phyloP scores from a whole-genome alignment of 139 green algal genomes.

The Mychonastes homosphaera region DNA sequence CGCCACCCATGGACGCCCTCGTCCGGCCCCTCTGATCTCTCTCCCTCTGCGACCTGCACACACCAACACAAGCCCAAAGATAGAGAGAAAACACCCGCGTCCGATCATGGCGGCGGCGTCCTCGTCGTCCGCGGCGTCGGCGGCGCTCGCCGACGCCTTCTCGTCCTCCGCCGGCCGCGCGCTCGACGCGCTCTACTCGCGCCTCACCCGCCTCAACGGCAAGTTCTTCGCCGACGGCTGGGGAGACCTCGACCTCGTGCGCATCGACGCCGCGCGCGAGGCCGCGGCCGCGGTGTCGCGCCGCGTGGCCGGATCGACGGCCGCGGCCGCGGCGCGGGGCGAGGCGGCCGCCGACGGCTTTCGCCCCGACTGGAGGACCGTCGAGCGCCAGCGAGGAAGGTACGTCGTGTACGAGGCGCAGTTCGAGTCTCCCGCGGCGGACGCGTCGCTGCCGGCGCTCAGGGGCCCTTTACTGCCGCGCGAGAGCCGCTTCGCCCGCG shows the following conservation, averaged over 20 bases:
- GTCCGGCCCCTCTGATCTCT: too few species aligned
- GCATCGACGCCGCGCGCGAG: too few species aligned
- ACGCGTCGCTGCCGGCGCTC: background rate
- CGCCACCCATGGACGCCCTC: too few species aligned
- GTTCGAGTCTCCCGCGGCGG: background rate
- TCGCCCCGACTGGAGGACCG: background rate
- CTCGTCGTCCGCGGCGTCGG: too few species aligned
- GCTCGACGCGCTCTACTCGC: constrained; percentile 15
- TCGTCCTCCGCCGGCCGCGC: constrained; percentile 4
- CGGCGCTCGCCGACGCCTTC: too few species aligned
- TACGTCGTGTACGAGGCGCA: background rate
- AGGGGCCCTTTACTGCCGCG: too few species aligned
- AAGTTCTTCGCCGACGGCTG: constrained; percentile 20
- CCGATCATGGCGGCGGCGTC: too few species aligned
- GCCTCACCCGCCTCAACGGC: constrained; percentile 16
- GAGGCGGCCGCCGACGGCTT: background rate
- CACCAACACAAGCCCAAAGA: too few species aligned
- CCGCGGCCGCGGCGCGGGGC: background rate
- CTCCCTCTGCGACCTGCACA: too few species aligned
- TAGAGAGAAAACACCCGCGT: too few species aligned
- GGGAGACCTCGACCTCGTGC: constrained; percentile 17
- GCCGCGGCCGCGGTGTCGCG: background rate
- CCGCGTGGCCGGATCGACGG: background rate
- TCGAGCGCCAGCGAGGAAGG: constrained; percentile 18
- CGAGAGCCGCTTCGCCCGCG: background rate